These are phyloP conservation scores for Oxytropis ochrocephala DNA, from an alignment of 306 rosid genomes.

Conservation along the genomic window DNA sequence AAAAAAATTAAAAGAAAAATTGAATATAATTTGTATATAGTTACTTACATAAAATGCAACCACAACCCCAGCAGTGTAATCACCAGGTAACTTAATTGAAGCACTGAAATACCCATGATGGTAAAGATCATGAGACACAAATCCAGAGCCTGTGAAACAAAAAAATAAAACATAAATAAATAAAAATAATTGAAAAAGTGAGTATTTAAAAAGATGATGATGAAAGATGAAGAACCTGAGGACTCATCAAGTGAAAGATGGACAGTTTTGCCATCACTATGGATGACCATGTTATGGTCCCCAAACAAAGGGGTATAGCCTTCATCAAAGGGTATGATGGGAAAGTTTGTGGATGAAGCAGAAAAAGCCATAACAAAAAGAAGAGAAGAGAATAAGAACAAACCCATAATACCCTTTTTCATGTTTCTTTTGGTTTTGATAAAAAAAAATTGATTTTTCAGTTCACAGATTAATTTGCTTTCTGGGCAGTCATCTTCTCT, in stretches of 20 bases:
- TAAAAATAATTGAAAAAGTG: neutral
- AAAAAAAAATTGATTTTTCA: neutral
- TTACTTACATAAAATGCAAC: conserved; percentile 96
- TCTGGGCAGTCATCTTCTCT: neutral
- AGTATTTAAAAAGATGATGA: neutral
- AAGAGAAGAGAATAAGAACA: conserved; percentile 24
- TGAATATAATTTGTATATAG: neutral
- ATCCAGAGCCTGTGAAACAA: conserved; percentile 76
- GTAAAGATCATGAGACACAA: conserved; percentile 87
- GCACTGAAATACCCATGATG: conserved; percentile 90
- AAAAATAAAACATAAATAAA: neutral
- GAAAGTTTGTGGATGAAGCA: conserved; percentile 42
- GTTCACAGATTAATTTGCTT: neutral
- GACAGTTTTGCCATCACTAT: conserved; percentile 70
- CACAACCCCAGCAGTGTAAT: conserved; percentile 94
- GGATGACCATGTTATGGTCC: conserved; percentile 57
- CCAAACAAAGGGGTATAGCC: conserved; percentile 81
- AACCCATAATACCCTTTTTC: conserved; percentile 27
- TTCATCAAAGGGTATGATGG: conserved; percentile 69
- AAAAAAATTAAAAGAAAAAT: neutral
- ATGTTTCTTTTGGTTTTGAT: conserved; percentile 21
- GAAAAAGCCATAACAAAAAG: conserved; percentile 36
- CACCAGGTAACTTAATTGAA: conserved; percentile 83
- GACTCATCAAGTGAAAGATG: conserved; percentile 76
- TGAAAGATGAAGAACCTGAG: conserved; percentile 46